These are phyloP conservation scores for Gynandropsis gynandra DNA, from an alignment of 345 rosid species.

Conservation along the genomic window DNA sequence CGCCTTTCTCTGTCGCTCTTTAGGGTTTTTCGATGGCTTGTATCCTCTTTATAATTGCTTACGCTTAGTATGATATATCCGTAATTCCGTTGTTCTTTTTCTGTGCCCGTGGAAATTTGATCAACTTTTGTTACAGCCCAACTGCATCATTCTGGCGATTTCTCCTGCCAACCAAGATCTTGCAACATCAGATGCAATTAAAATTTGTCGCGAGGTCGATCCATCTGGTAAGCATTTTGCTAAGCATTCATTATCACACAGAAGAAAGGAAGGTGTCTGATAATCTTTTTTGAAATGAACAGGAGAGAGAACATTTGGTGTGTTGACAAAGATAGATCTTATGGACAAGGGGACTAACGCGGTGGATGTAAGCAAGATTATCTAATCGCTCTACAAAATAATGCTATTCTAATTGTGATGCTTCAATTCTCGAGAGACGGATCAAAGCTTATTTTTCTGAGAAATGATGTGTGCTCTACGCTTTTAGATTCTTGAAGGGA, in stretches of 20 bases:
- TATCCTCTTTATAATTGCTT: too few relatives aligned
- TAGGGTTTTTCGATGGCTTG: conserved; percentile 7
- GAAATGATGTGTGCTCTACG: conserved; percentile 7
- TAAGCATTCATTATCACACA: conserved; percentile 12
- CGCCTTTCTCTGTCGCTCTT: conserved; percentile 4
- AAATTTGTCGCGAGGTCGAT: conserved; percentile 97
- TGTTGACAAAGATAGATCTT: conserved; percentile 97
- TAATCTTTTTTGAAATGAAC: conserved; percentile 23
- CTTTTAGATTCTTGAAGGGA: conserved; percentile 84
- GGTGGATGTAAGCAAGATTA: conserved; percentile 68
- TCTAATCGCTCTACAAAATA: conserved; percentile 2
- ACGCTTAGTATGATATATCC: conserved; percentile 1
- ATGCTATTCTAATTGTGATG: background rate
- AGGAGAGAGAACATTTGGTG: conserved; percentile 98
- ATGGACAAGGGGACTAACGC: conserved; percentile 99
- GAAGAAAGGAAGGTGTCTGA: conserved; percentile 12
- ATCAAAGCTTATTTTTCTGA: conserved; percentile 13
- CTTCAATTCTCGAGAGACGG: conserved; percentile 10
- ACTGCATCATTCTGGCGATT: conserved; percentile 90
- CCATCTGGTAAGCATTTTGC: conserved; percentile 59
- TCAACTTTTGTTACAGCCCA: conserved; percentile 56
- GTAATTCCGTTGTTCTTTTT: background rate
- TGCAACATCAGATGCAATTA: conserved; percentile 98
- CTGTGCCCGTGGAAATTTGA: too few relatives aligned
- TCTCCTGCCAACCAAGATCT: conserved; percentile 99